A percentile compares a stretch with the other conserved stretches of the same genome.
Conservation (phyloP, 2,329 filamentous ascomycete species). For the Paraconiothyrium brasiliense region DNA sequence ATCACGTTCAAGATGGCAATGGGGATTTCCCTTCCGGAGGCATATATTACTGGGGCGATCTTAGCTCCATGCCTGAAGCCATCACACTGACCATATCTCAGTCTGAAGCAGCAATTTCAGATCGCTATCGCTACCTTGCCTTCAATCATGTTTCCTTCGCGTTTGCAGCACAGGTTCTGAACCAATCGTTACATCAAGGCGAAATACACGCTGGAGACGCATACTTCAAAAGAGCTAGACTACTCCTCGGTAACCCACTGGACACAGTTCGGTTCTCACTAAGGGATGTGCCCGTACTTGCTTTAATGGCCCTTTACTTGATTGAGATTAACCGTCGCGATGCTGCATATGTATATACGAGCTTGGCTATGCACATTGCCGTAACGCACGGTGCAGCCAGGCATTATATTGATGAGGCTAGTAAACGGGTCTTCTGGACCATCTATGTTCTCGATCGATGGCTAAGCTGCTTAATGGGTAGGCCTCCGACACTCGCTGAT, state of each 20-base stretch:
- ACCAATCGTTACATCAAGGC: conserved; percentile 22
- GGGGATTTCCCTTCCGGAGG: conserved; percentile 34
- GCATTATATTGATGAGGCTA: conserved; percentile 29
- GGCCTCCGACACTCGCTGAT: conserved; percentile 36
- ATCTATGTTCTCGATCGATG: conserved; percentile 40
- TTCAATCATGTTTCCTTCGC: conserved; percentile 40
- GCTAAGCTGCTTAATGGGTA: conserved; percentile 39
- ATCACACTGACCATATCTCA: conserved; percentile 25
- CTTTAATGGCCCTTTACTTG: conserved; percentile 39
- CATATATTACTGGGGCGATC: conserved; percentile 39
- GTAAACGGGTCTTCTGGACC: conserved; percentile 35
- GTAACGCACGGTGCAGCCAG: conserved; percentile 37
- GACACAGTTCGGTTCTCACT: conserved; percentile 37
- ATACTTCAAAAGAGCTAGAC: conserved; percentile 38
- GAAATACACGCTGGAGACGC: conserved; percentile 32
- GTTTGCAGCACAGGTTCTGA: conserved; percentile 29
- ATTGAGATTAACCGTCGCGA: conserved; percentile 42
- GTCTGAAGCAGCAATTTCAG: conserved; percentile 28
- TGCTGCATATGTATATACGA: conserved; percentile 38
- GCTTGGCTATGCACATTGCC: conserved; percentile 37
- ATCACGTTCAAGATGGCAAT: conserved; percentile 37
- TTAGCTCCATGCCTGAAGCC: conserved; percentile 25
- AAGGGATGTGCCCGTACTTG: conserved; percentile 35
- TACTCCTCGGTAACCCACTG: conserved; percentile 37
- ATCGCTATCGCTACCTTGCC: conserved; percentile 31